phyloP scores from a whole-genome alignment of 2,329 filamentous ascomycete genomes.

The Trichoderma brevicompactum region DNA sequence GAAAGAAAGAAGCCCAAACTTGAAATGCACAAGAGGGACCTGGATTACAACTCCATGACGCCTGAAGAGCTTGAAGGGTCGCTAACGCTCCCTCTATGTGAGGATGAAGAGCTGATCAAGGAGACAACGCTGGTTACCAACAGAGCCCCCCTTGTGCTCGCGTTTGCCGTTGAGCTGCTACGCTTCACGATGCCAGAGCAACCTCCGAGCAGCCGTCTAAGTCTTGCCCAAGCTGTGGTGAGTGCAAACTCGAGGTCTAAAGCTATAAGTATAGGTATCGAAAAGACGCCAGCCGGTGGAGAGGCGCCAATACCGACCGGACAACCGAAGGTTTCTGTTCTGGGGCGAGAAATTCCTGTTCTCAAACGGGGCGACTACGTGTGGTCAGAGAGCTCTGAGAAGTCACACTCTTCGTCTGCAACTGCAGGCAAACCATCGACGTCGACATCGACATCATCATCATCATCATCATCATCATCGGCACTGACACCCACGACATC shows the following conservation, averaged over 20 bases:
- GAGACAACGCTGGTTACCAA: constrained; percentile 70
- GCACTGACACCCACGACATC: constrained; percentile 30
- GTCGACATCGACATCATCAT: constrained; percentile 27
- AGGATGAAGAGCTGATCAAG: constrained; percentile 63
- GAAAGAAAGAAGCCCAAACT: constrained; percentile 41
- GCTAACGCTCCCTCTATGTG: constrained; percentile 61
- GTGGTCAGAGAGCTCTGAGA: constrained; percentile 36
- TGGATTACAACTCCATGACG: constrained; percentile 48
- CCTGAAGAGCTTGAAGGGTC: constrained; percentile 66
- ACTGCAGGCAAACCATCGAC: constrained; percentile 22
- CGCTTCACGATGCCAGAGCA: constrained; percentile 85
- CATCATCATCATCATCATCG: constrained; percentile 29
- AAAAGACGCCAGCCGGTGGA: constrained; percentile 66
- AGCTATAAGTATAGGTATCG: constrained; percentile 74
- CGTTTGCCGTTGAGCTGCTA: constrained; percentile 74
- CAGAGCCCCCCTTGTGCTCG: constrained; percentile 78
- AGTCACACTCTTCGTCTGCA: not conserved
- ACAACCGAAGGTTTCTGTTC: constrained; percentile 72
- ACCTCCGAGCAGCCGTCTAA: constrained; percentile 80
- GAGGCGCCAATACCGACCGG: constrained; percentile 75
- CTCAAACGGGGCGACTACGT: constrained; percentile 77
- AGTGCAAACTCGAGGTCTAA: constrained; percentile 80
- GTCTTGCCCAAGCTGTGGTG: constrained; percentile 81
- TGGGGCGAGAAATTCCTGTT: constrained; percentile 75
- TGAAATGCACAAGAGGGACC: constrained; percentile 42